Evolutionary conservation across 78 protist species (phyloP).

Genomic region (Dictyostelium intermedium): DNA sequence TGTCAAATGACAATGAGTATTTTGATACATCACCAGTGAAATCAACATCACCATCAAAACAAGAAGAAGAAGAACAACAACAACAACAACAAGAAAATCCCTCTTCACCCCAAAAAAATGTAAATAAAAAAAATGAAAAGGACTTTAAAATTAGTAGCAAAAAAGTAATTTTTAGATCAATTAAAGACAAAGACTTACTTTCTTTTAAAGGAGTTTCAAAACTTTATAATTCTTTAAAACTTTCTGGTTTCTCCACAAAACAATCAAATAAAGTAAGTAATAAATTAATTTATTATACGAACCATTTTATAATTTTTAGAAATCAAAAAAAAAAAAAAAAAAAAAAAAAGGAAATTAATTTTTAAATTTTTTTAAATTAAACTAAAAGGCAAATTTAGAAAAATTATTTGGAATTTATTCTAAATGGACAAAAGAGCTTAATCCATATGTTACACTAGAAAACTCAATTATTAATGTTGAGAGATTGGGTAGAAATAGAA

Average conservation of each 20-base stretch:
- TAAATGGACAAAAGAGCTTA: background rate
- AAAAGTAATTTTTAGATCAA: background rate
- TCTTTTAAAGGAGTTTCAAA: background rate
- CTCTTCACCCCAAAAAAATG: background rate
- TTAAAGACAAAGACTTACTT: background rate
- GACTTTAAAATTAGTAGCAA: background rate
- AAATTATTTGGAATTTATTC: background rate
- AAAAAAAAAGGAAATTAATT: background rate
- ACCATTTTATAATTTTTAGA: background rate
- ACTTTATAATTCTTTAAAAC: background rate
- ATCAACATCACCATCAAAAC: background rate
- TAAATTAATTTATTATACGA: too few species aligned
- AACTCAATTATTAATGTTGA: constrained; percentile 27
- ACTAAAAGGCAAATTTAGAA: background rate
- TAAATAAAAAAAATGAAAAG: background rate
- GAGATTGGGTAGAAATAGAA: background rate
- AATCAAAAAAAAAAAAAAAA: background rate
- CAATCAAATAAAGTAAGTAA: constrained; percentile 8
- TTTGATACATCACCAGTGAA: background rate
- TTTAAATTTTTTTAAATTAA: background rate
- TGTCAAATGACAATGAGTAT: background rate
- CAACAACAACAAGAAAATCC: background rate
- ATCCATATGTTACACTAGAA: background rate
- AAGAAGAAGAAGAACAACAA: background rate
- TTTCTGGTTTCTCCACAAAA: background rate